These are phyloP conservation scores for Botrytis tulipae DNA, from an alignment of 2,329 filamentous ascomycete species.

Conservation along the genomic window DNA sequence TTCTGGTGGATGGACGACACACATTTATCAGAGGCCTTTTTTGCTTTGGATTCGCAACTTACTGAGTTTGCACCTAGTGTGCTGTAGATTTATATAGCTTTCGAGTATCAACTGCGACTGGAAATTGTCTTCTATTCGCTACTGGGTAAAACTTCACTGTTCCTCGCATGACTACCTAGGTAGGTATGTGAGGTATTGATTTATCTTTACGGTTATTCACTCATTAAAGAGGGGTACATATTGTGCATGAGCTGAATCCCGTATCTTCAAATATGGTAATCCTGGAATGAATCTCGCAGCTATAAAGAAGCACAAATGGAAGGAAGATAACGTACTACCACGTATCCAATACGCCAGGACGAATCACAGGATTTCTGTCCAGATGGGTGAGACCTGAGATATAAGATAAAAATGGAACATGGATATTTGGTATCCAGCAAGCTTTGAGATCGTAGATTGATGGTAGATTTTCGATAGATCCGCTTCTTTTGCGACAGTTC, in stretches of 20 bases:
- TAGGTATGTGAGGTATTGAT: too few relatives aligned
- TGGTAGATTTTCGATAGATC: background rate
- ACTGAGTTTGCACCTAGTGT: too few relatives aligned
- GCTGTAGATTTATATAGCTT: too few relatives aligned
- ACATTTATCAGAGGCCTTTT: too few relatives aligned
- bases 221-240: background rate
- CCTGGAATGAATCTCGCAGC: background rate
- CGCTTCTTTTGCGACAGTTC: background rate
- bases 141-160: too few relatives aligned
- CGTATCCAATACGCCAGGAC: too few relatives aligned
- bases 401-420: background rate
- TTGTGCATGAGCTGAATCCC: background rate
- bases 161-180: too few relatives aligned
- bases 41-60: too few relatives aligned
- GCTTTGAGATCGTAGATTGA: rapidly evolving
- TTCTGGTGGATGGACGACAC: too few relatives aligned
- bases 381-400: background rate
- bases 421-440: background rate
- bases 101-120: too few relatives aligned
- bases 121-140: too few relatives aligned
- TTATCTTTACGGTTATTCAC: background rate
- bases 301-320: background rate
- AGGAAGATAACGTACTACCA: background rate
- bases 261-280: background rate
- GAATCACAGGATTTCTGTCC: too few relatives aligned